These are phyloP conservation scores for Diutina catenulata DNA, from an alignment of 1,139 yeast species.

Conservation along the genomic window DNA sequence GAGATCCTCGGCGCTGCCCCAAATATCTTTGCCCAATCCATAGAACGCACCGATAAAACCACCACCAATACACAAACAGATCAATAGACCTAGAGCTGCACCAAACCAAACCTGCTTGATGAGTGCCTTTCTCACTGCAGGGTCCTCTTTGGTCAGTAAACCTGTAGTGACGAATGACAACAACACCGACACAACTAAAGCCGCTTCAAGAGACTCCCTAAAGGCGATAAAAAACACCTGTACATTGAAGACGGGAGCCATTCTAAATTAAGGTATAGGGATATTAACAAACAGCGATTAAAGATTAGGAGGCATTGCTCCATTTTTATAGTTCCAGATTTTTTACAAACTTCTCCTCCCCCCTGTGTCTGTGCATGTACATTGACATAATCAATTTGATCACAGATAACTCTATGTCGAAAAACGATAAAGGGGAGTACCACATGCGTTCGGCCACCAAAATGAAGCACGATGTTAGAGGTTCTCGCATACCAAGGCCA, in stretches of 20 bases:
- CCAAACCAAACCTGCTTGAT: constrained; percentile 7
- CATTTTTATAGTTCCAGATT: no score
- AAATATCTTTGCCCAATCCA: constrained; percentile 64
- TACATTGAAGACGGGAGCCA: constrained; percentile 41
- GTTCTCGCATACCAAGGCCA: no score
- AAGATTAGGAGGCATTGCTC: no score
- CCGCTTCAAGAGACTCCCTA: constrained; percentile 81
- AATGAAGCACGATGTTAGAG: no score
- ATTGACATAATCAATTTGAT: no score
- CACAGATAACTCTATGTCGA: no score
- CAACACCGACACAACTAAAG: constrained; percentile 74
- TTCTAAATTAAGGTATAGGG: background rate
- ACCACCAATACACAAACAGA: constrained; percentile 73
- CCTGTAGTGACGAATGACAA: constrained; percentile 76
- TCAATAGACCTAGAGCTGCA: constrained; percentile 52
- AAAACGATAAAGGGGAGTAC: no score
- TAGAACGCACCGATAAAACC: constrained; percentile 81
- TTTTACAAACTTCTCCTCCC: no score
- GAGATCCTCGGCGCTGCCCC: constrained; percentile 79
- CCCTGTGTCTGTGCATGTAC: no score
- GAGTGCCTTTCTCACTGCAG: constrained; percentile 67
- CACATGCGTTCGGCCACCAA: no score
- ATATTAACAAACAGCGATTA: constrained; percentile 4
- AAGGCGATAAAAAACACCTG: constrained; percentile 82
- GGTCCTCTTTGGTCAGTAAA: constrained; percentile 47